phyloP scores from a whole-genome alignment of 257 asterid genomes.

The Henckelia pumila region DNA sequence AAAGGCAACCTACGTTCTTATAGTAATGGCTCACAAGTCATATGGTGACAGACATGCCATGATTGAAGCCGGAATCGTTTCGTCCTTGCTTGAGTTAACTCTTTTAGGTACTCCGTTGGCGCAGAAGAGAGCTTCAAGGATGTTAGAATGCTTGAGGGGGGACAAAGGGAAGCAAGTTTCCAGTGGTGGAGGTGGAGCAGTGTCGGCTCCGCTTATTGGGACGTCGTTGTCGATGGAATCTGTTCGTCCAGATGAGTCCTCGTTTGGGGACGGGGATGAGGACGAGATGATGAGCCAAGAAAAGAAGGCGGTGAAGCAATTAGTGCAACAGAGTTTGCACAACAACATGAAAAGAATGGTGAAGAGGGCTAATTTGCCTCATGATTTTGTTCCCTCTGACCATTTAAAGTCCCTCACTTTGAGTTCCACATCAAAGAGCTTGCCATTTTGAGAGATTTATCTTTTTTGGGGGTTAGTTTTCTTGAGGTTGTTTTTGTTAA shows the following conservation, averaged over 20 bases:
- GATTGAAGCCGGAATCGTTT: conserved; percentile 77
- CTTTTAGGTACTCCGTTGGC: conserved; percentile 76
- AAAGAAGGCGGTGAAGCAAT: conserved; percentile 75
- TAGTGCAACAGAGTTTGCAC: conserved; percentile 88
- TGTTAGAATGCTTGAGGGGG: conserved; percentile 62
- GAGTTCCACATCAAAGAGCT: conserved; percentile 84
- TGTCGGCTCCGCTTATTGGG: conserved; percentile 61
- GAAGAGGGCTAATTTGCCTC: conserved; percentile 79
- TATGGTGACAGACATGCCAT: conserved; percentile 69
- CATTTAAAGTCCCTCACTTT: conserved; percentile 62
- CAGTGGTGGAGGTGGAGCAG: conserved; percentile 28
- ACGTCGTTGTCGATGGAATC: conserved; percentile 24
- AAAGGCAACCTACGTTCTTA: conserved; percentile 69
- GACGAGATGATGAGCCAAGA: conserved; percentile 65
- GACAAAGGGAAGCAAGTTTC: conserved; percentile 76
- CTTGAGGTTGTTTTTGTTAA: too few species aligned
- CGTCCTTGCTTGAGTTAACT: conserved; percentile 70
- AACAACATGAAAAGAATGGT: conserved; percentile 83
- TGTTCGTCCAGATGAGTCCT: conserved; percentile 15
- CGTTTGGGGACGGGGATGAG: conserved; percentile 37
- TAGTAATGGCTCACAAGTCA: conserved; percentile 92
- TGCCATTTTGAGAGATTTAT: conserved; percentile 54
- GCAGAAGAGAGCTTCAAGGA: conserved; percentile 84
- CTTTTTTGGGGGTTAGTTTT: too few species aligned
- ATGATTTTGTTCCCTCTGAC: conserved; percentile 75